Evolutionary conservation across 192 early-diverging fungal genomes (phyloP).

Genomic region (Entomortierella lignicola): DNA sequence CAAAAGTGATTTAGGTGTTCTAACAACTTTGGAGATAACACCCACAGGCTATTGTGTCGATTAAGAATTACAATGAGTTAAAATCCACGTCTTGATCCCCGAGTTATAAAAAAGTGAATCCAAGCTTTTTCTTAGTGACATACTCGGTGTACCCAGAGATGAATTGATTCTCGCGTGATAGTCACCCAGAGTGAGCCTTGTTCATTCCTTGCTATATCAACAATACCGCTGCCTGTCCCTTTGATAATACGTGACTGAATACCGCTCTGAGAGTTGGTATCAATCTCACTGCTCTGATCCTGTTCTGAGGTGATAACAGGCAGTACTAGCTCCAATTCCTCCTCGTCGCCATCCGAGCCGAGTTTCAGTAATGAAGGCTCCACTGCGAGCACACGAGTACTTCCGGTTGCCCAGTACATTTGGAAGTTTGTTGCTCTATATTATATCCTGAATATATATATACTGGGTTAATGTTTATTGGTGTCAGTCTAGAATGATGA

Average conservation of each 20-base stretch:
- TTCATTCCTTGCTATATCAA: slow-evolving; percentile 58
- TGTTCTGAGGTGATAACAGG: slow-evolving; percentile 41
- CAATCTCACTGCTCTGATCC: slow-evolving; percentile 18
- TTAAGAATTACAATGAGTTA: background rate
- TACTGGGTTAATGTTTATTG: no score
- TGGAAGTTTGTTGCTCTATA: background rate
- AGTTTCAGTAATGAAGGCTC: slow-evolving; percentile 36
- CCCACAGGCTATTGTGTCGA: slow-evolving; percentile 66
- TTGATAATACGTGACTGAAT: slow-evolving; percentile 35
- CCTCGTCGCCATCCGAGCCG: slow-evolving; percentile 28
- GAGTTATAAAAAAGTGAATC: no score
- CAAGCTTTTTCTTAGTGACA: background rate
- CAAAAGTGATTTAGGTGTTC: slow-evolving; percentile 70
- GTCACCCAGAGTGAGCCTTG: slow-evolving; percentile 70
- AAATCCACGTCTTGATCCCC: background rate
- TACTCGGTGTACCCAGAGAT: slow-evolving; percentile 77
- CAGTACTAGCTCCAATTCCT: slow-evolving; percentile 41
- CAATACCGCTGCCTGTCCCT: slow-evolving; percentile 53
- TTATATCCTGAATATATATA: background rate
- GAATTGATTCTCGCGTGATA: slow-evolving; percentile 68
- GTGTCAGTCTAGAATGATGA: no score
- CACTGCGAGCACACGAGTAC: slow-evolving; percentile 53
- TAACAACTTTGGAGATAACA: slow-evolving; percentile 69
- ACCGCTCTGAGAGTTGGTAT: slow-evolving; percentile 33
- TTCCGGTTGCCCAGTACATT: slow-evolving; percentile 64